Evolutionary conservation across 495 filamentous ascomycete species (phyloP), one percentile per base, ranked within the genome.

Genomic region (Neurospora cerealis): DNA sequence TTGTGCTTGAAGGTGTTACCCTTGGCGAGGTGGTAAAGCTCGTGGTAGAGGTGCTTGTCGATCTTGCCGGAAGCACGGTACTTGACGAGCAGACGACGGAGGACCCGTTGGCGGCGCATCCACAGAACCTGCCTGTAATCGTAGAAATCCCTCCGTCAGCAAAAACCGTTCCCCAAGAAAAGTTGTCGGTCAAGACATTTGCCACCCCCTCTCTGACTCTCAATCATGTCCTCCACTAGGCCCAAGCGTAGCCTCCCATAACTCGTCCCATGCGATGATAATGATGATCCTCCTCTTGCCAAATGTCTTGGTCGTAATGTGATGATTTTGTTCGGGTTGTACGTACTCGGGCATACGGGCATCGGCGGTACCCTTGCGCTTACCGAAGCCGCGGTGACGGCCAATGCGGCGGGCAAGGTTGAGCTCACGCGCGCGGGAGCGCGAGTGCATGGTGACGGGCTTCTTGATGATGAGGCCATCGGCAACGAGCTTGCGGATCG

Each of bases 1-100:
- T 97, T 99, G 92, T 99, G 96, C 94, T 99, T 99, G 92, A 99
- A 99, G 84, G 96, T 95, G 91, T 99, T 99, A 97, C 96, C 96
- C 94, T 99, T 99, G 91, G 91, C 93, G 80, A 97, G 87, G 85
- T 97, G 95, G 89, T 99, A 99, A 77, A 99, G 94, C 88, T 97
- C 93, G 89, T 99, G 96, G 90, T 99, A 99, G 71, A 99, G 94
- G 89, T 99, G 96, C 91, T 99, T 99, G 89, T 99, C 96, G 86
- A 99, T 99, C 92, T 99, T 99, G 86, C 96, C 96, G 81, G 91
- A 91, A 83, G 94, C 95, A 87, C 96, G 96, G 89, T 99, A 99
- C 88, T 98, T 97, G 88, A 97, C 95, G 78, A 99, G 90, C 69
- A 99, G 92, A 85, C 96, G 95, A 81, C 96, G 95, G 87, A 99